These are phyloP conservation scores for Arachis hypogaea DNA, from an alignment of 306 rosid genomes.

Conservation along the genomic window DNA sequence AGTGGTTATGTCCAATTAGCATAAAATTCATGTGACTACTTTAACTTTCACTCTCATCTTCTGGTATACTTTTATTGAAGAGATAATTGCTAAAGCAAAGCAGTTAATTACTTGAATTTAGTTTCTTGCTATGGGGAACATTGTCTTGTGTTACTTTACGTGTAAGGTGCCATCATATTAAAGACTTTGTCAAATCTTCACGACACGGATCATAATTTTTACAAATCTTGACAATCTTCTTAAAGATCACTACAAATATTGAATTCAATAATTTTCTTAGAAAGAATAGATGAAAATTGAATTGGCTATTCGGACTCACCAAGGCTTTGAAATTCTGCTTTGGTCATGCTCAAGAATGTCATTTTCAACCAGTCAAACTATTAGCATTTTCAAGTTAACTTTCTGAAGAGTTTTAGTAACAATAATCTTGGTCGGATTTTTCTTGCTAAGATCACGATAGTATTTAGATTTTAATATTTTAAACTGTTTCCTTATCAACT, in stretches of 20 bases:
- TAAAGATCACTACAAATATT: not conserved
- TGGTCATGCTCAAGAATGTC: too few species aligned
- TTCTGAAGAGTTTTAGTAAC: slow-evolving; percentile 6
- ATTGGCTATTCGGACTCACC: not conserved
- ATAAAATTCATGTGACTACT: not conserved
- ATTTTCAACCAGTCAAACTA: not conserved
- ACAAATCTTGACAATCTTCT: not conserved
- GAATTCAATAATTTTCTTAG: not conserved
- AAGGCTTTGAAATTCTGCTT: not conserved
- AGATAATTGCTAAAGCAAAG: not conserved
- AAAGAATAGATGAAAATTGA: not conserved
- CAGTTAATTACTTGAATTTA: not conserved
- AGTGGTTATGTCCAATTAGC: not conserved
- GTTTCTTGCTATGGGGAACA: not conserved
- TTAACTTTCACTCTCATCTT: not conserved
- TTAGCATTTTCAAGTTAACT: not conserved
- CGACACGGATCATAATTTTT: not conserved
- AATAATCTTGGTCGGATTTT: slow-evolving; percentile 10
- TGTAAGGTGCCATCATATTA: not conserved
- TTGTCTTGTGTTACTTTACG: not conserved
- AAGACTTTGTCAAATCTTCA: not conserved
- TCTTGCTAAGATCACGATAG: slow-evolving; percentile 37
- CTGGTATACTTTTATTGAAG: not conserved
- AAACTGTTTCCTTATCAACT: not conserved
- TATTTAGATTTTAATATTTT: slow-evolving; percentile 28